phyloP scores from a whole-genome alignment of 345 rosid genomes.

The Iberis pinnata region DNA sequence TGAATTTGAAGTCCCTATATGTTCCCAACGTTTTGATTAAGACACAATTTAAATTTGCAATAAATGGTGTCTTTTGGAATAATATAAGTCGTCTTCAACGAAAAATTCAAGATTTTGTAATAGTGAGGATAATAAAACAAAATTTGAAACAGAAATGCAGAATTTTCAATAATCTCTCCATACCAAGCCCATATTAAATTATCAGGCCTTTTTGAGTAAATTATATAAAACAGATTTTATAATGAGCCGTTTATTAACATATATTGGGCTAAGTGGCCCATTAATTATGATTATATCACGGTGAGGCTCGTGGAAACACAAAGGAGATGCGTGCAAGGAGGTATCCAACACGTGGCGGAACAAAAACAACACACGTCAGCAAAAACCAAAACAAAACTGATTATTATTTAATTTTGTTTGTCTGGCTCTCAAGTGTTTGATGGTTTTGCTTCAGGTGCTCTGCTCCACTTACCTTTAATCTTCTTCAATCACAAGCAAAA shows the following conservation, averaged over 20 bases:
- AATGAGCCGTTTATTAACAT: slow-evolving; percentile 9
- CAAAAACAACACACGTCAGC: slow-evolving; percentile 18
- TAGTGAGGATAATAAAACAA: too few species aligned
- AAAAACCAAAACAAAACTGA: slow-evolving; percentile 1
- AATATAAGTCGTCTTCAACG: slow-evolving; percentile 16
- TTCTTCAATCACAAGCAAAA: slow-evolving; percentile 6
- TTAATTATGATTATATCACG: background rate
- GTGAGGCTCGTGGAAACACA: slow-evolving; percentile 40
- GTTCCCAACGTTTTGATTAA: slow-evolving; percentile 20
- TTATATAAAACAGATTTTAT: background rate
- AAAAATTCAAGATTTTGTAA: too few species aligned
- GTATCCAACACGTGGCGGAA: slow-evolving; percentile 28
- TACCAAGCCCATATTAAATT: background rate
- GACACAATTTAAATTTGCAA: slow-evolving; percentile 26
- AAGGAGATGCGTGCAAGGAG: slow-evolving; percentile 36
- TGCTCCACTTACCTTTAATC: slow-evolving; percentile 35
- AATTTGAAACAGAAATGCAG: too few species aligned
- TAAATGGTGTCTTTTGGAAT: slow-evolving; percentile 23
- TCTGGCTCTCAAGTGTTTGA: slow-evolving; percentile 13
- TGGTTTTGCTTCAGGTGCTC: slow-evolving; percentile 20
- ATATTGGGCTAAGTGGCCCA: too few species aligned
- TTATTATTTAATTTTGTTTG: background rate
- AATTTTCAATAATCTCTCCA: too few species aligned
- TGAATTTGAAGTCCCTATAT: slow-evolving; percentile 30
- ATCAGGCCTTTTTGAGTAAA: background rate